Evolutionary conservation across 2,329 filamentous ascomycete species (phyloP), one percentile per base, ranked within the genome.

Genomic region (Biscogniauxia sp.): DNA sequence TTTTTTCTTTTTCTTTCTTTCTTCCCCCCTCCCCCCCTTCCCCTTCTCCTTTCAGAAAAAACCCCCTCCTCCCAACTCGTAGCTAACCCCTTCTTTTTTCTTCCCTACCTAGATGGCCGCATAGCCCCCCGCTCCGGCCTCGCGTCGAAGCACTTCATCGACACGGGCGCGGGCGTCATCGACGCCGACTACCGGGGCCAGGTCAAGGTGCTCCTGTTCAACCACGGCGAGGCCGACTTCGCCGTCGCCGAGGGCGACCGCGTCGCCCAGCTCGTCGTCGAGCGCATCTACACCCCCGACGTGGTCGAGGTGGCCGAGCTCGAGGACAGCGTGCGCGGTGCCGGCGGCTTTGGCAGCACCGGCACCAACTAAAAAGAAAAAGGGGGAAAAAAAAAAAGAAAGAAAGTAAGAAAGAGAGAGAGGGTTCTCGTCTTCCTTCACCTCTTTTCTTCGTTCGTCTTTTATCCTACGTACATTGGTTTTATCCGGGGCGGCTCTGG

Each of bases 151-250:
- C 88, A 98, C 80, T 95, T 93, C 78, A 98, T 99, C 75, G 93
- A 97, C 76, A 95, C 91, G 0, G 93, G 96, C 64, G 95, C 95
- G 0, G 95, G 95, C 58, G 95, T 99, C 66, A 98, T 99, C 70
- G 95, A 99, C 76, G 93, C 94, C 37, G 95, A 99, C 78, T 99
- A 99, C 81, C 86, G 95, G 41, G 95, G 95, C 20, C 91, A 91
- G 68, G 89, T 99, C 71, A 97, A 96, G 82, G 90, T 99, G 25
- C 83, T 99, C 67, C 85, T 99, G 56, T 98, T 98, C 77, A 99
- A 99, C 80, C 89, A 96, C 76, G 84, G 84, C 56, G 93, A 97
- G 55, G 78, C 79, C 50, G 93, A 97, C 74, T 98, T 96, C 73
- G 82, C 79, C 66, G 82, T 99, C 67, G 89, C 89, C 72, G 88